Conservation (phyloP, 78 protist species). For the slime mould (Dictyostelium discoideum) region dicty_2.7 NC_007088.5:8254501-8255000, state of each 20-base stretch:
- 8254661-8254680: background rate
- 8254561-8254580: no score
- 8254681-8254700: background rate
- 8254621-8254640: background rate
- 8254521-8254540: no score
- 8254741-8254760: no score
- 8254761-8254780: no score
- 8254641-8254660: no score
- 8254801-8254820: no score
- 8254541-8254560: no score
- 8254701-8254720: background rate
- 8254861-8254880: background rate
- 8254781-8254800: no score
- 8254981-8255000: background rate
- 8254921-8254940: background rate
- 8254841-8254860: background rate
- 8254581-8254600: background rate
- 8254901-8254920: background rate
- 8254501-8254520: no score
- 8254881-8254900: background rate
- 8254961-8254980: background rate
- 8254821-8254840: no score
- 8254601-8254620: background rate
- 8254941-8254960: background rate
- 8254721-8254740: background rate